phyloP scores from a whole-genome alignment of 2,329 filamentous ascomycete species.

The Cladophialophora exuberans region DNA sequence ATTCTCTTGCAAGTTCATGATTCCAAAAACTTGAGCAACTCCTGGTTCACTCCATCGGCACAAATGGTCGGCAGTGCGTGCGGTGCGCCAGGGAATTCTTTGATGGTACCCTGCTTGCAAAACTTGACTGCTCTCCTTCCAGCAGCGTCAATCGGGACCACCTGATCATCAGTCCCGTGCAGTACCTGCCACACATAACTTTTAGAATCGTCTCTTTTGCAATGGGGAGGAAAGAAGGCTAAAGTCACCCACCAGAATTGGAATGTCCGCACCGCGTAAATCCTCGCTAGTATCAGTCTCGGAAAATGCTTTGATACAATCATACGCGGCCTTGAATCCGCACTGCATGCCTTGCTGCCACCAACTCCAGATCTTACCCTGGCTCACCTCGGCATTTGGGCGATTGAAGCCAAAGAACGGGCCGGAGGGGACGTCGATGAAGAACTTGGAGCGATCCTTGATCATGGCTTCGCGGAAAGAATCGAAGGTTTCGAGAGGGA shows the following conservation, averaged over 20 bases:
- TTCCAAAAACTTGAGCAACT: conserved; percentile 14
- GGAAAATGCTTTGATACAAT: conserved; percentile 46
- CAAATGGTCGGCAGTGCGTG: conserved; percentile 12
- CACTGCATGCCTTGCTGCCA: conserved; percentile 46
- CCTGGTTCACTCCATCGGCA: conserved; percentile 5
- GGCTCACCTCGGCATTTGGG: conserved; percentile 35
- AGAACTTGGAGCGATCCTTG: conserved; percentile 42
- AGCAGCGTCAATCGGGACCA: conserved; percentile 26
- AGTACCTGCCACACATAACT: no score
- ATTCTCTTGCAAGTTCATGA: no score
- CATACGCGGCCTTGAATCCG: conserved; percentile 45
- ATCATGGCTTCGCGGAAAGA: conserved; percentile 43
- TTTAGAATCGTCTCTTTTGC: no score
- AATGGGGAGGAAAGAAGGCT: no score
- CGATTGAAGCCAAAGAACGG: conserved; percentile 44
- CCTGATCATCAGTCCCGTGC: conserved; percentile 49
- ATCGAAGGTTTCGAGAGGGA: conserved; percentile 43
- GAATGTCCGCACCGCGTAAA: conserved; percentile 45
- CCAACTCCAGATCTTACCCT: conserved; percentile 46
- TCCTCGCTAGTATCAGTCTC: conserved; percentile 49
- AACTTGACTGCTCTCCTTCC: conserved; percentile 7
- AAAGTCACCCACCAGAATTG: conserved; percentile 42
- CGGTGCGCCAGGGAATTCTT: background rate
- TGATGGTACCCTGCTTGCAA: background rate
- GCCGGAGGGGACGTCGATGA: conserved; percentile 41